Evolutionary conservation across 2,329 filamentous ascomycete species (phyloP), one percentile per base, ranked within the genome.

Genomic region (Diplodia seriata): DNA sequence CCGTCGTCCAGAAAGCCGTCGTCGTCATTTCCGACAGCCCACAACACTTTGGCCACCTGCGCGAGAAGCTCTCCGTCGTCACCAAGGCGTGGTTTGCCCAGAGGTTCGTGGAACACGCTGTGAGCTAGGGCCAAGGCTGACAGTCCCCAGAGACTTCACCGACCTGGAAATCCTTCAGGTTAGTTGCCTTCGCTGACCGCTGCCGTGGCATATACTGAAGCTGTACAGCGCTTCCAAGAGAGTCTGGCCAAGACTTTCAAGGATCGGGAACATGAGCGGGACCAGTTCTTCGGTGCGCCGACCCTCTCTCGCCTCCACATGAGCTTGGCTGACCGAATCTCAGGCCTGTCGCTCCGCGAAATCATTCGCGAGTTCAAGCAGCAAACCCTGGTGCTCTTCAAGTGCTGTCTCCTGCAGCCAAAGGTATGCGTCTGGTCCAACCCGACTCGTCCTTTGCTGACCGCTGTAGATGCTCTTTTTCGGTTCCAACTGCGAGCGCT

Each of bases 71-170:
- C 71, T 91, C 91, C 59, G 89, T 97, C 38, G 94, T 99, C 18
- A 97, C 94, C 4, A 91, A 90, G 73, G 94, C 94, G 29, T 99
- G 95, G 95, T 99, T 99, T 80, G 92, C 91, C 70, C 95, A 99
- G 83, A 90, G 83, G 86, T 87, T 82, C 55, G 50, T 33, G 57
- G 26, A 36, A 36, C 26, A 26, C 12, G 23, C 67, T 4, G 20
- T 68, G 71, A 75, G 67, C 75, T 63, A 23, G 31, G 43, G 14
- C 1, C 15, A 26, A 18, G 36, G 56, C 56, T 59, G 56, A 59
- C 56, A 23, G 36, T 15, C 6, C 14, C 26, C 31, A 88, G 86
- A 71, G 93, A 98, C 77, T 99, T 99, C 76, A 89, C 90, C 33
- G 94, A 98, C 77, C 86, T 90, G 57, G 94, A 97, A 77, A 97